Percentiles rank a stretch among this genome's conserved stretches.
Evolutionary conservation across 352 stramenopile species (phyloP).

Genomic region (Globisporangium okanoganense): DNA sequence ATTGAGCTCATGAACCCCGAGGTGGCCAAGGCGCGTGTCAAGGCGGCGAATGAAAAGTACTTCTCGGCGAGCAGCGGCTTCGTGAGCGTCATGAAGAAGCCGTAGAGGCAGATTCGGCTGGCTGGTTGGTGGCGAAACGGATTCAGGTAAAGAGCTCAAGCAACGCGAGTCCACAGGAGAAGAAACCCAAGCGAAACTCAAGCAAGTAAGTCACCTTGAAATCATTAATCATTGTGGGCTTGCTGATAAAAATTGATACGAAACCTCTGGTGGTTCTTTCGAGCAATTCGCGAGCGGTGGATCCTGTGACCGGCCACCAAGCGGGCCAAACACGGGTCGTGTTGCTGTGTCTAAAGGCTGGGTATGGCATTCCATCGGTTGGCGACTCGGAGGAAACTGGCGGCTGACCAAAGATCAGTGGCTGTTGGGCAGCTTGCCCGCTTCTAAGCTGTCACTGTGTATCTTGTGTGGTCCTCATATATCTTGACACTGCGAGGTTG

Average conservation of each 20-base stretch:
- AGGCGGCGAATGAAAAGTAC: constrained; percentile 97
- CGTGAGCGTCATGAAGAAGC: constrained; percentile 90
- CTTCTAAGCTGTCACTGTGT: no score
- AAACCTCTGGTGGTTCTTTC: background rate
- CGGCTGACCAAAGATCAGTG: background rate
- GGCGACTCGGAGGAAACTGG: no score
- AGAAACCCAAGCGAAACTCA: background rate
- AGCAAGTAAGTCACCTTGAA: background rate
- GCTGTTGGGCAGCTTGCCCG: background rate
- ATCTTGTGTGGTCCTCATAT: no score
- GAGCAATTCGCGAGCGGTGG: background rate
- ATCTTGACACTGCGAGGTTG: background rate
- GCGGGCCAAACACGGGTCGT: no score
- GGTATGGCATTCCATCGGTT: no score
- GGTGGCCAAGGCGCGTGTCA: constrained; percentile 88
- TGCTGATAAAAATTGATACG: background rate
- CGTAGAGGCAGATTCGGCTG: constrained; percentile 3
- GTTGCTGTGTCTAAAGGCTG: no score
- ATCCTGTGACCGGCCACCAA: no score
- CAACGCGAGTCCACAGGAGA: background rate
- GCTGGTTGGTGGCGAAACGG: no score
- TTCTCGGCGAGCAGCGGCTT: constrained; percentile 95
- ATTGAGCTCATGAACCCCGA: constrained; percentile 98
- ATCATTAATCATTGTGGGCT: background rate
- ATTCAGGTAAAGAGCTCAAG: background rate